A percentile compares a stretch with the other conserved stretches of the same genome.
phyloP scores from a whole-genome alignment of 345 rosid species.

The Heritiera littoralis region DNA sequence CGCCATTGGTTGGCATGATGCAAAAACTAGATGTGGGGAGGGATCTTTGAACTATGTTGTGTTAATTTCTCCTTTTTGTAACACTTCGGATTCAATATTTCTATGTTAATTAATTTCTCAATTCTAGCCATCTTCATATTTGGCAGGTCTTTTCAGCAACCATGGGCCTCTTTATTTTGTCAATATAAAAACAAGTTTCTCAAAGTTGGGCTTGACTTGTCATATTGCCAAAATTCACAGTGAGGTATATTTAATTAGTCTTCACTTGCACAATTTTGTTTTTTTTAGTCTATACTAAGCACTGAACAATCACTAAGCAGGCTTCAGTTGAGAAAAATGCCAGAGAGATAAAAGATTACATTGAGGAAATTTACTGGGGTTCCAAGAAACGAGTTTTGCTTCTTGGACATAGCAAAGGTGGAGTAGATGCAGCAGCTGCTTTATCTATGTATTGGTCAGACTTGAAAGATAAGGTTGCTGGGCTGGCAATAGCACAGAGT shows the following conservation, averaged over 20 bases:
- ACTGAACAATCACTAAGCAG: slow-evolving; percentile 42
- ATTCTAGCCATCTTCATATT: slow-evolving; percentile 12
- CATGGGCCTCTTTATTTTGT: slow-evolving; percentile 96
- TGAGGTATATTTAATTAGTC: slow-evolving; percentile 54
- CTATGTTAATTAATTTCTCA: background rate
- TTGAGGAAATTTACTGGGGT: slow-evolving; percentile 98
- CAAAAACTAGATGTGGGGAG: background rate
- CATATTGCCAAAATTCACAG: slow-evolving; percentile 99
- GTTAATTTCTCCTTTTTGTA: background rate
- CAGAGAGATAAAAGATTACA: slow-evolving; percentile 83
- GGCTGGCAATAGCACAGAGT: slow-evolving; percentile 86
- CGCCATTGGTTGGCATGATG: background rate
- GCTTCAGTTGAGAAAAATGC: slow-evolving; percentile 99
- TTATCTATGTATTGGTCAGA: slow-evolving; percentile 90
- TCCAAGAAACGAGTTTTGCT: slow-evolving; percentile 84
- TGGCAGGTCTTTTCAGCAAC: slow-evolving; percentile 91
- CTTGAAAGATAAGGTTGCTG: slow-evolving; percentile 91
- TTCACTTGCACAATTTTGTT: slow-evolving; percentile 4
- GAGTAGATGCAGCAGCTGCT: slow-evolving; percentile 96
- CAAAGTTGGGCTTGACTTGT: slow-evolving; percentile 86
- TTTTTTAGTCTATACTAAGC: slow-evolving; percentile 29
- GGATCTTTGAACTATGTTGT: background rate
- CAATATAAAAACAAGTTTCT: slow-evolving; percentile 70
- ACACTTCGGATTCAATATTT: background rate
- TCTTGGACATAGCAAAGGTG: slow-evolving; percentile 99